These are phyloP conservation scores for Hypsizygus marmoreus DNA, from an alignment of 768 basidiomycete species.

Conservation along the genomic window DNA sequence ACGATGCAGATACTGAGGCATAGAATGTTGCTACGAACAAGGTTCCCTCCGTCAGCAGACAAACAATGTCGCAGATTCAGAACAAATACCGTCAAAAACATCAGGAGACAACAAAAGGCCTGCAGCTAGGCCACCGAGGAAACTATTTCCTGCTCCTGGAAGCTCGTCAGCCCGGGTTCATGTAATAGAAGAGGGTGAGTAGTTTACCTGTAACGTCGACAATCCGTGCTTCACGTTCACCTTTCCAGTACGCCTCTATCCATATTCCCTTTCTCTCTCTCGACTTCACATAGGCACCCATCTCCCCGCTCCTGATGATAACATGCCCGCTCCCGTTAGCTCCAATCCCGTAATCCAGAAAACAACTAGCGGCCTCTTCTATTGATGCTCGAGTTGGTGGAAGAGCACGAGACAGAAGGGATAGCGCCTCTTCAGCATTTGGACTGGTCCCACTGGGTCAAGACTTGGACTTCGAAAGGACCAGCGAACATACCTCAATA, in stretches of 20 bases:
- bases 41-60: constrained; percentile 3
- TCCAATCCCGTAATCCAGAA: constrained; percentile 65
- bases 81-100: constrained; percentile 61
- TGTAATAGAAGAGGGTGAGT: constrained; percentile 10
- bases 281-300: constrained; percentile 70
- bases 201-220: constrained; percentile 78
- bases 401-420: constrained; percentile 56
- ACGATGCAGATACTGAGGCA: constrained; percentile 81
- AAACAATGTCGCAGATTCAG: constrained; percentile 9
- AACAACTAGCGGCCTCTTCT: constrained; percentile 64
- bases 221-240: constrained; percentile 47
- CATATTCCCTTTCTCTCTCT: constrained; percentile 45
- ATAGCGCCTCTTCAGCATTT: constrained; percentile 83
- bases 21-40: constrained; percentile 61
- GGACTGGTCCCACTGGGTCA: constrained; percentile 49
- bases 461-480: not conserved
- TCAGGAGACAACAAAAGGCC: constrained; percentile 61
- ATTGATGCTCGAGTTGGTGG: constrained; percentile 54
- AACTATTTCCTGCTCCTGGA: constrained; percentile 87
- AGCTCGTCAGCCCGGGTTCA: not conserved
- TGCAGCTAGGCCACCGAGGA: constrained; percentile 82
- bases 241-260: constrained; percentile 76
- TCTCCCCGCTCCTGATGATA: constrained; percentile 71
- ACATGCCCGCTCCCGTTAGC: constrained; percentile 53
- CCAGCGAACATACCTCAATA: constrained; percentile 59